phyloP scores from a whole-genome alignment of 345 rosid genomes.

The sweet orange (Citrus sinensis) region DNA sequence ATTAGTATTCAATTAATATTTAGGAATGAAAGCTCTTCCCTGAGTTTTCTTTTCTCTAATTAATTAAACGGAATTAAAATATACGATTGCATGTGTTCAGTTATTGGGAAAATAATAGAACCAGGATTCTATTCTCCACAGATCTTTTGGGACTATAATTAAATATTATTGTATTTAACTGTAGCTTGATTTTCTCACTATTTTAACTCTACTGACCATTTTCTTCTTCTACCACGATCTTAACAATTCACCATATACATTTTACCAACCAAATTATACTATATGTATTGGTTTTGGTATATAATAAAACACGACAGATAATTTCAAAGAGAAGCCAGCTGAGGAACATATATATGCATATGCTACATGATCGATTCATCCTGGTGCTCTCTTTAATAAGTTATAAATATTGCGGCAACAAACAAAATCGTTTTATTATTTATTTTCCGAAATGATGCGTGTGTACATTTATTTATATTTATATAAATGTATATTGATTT shows the following conservation, averaged over 20 bases:
- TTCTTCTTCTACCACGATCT: not conserved
- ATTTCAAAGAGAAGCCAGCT: not conserved
- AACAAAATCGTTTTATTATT: not conserved
- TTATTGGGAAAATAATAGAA: not conserved
- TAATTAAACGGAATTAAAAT: not conserved
- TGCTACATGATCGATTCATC: not conserved
- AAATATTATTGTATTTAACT: not conserved
- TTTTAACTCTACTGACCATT: not conserved
- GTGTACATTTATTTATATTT: too few relatives aligned
- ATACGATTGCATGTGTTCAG: slow-evolving; percentile 2
- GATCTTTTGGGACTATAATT: not conserved
- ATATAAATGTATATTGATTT: too few relatives aligned
- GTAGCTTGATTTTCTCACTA: not conserved
- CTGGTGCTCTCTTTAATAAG: too few relatives aligned
- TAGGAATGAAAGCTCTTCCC: not conserved
- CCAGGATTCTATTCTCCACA: slow-evolving; percentile 1
- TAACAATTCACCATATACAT: not conserved
- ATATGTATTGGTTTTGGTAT: not conserved
- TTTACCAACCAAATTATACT: slow-evolving; percentile 6
- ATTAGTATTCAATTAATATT: not conserved
- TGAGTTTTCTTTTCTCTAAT: not conserved
- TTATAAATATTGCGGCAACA: not conserved
- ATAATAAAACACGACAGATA: not conserved
- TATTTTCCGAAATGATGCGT: not conserved
- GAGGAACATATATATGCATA: not conserved